Conservation (phyloP, 1,284 basidiomycete genomes). For the Sporisorium reilianum region DNA sequence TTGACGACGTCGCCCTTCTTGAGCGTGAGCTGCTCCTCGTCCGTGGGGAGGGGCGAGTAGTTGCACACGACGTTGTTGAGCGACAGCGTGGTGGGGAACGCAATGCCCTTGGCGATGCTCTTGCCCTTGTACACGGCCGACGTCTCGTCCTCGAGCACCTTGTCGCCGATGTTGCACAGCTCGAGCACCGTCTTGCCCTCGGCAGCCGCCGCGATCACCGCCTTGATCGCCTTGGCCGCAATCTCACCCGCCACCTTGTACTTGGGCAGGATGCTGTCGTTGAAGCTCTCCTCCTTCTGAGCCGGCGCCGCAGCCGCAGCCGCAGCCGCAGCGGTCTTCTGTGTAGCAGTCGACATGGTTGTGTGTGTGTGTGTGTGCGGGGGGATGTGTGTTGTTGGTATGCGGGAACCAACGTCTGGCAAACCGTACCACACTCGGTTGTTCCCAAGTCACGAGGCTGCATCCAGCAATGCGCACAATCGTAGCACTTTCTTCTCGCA, state of each 20-base stretch:
- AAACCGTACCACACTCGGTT: conserved; percentile 3
- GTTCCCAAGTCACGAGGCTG: conserved; percentile 24
- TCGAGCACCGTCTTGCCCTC: conserved; percentile 90
- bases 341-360: conserved; percentile 34
- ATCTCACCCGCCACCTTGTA: conserved; percentile 89
- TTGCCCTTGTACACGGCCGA: conserved; percentile 82
- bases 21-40: conserved; percentile 75
- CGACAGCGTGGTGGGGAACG: conserved; percentile 92
- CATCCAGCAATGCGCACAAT: conserved; percentile 6
- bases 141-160: conserved; percentile 86
- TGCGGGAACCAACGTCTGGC: conserved; percentile 1
- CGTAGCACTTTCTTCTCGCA: conserved; percentile 6
- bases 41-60: conserved; percentile 74
- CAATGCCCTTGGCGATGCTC: conserved; percentile 86
- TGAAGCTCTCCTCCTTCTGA: conserved; percentile 58
- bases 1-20: conserved; percentile 94
- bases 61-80: conserved; percentile 80
- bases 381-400: conserved; percentile 9
- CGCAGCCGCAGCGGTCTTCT: conserved; percentile 21
- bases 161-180: conserved; percentile 91
- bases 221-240: conserved; percentile 84
- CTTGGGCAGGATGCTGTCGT: conserved; percentile 66
- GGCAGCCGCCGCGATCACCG: conserved; percentile 70
- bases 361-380: background rate
- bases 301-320: conserved; percentile 21